Conservation (phyloP, 257 asterid species). For the Plantago major region DNA sequence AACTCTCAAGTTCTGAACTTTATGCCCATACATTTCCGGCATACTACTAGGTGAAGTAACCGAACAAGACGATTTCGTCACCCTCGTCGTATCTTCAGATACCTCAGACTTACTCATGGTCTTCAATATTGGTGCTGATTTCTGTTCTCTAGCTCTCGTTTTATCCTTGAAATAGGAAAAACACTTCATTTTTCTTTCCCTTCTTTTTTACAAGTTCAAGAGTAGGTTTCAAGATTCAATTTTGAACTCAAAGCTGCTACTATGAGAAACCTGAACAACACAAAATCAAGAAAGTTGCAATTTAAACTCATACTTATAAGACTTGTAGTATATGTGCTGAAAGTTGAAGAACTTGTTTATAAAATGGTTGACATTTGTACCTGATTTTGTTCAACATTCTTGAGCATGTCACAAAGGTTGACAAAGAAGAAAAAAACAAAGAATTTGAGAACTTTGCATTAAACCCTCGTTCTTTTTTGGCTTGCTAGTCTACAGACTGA, state of each 20-base stretch:
- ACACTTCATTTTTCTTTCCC: conserved; percentile 48
- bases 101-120: conserved; percentile 33
- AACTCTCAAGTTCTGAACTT: conserved; percentile 55
- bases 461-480: background rate
- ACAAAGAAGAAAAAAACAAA: background rate
- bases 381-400: conserved; percentile 22
- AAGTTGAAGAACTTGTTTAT: background rate
- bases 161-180: conserved; percentile 58
- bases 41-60: conserved; percentile 48
- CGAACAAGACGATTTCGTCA: conserved; percentile 47
- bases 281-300: background rate
- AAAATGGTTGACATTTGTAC: background rate
- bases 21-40: conserved; percentile 57
- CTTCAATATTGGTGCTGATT: conserved; percentile 61
- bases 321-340: background rate
- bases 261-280: conserved; percentile 17
- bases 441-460: conserved; percentile 1
- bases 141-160: conserved; percentile 40
- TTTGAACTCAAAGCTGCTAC: conserved; percentile 4
- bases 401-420: conserved; percentile 5
- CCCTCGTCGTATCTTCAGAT: conserved; percentile 40
- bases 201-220: background rate
- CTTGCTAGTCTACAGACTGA: too few species aligned
- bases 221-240: conserved; percentile 27
- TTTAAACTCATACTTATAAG: conserved; percentile 1